phyloP scores from a whole-genome alignment of 441 rosid genomes.

The Pelargonium fulgidum region DNA sequence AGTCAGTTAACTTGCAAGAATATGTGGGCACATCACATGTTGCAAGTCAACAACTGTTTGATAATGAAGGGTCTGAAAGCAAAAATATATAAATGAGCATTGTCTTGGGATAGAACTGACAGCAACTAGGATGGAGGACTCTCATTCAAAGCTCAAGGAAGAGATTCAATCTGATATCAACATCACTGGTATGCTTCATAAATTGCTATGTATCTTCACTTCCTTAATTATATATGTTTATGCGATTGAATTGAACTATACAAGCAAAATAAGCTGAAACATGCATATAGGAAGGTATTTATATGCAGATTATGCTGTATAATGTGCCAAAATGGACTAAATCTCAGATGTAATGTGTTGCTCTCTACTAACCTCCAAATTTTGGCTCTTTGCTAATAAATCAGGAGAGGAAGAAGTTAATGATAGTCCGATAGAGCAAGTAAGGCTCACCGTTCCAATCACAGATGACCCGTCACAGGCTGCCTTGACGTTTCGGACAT shows the following conservation, averaged over 20 bases:
- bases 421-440: conserved; percentile 75
- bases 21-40: neutral
- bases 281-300: neutral
- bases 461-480: conserved; percentile 58
- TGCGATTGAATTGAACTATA: neutral
- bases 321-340: no score
- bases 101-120: neutral
- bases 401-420: conserved; percentile 36
- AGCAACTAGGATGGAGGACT: neutral
- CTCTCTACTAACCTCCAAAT: no score
- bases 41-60: neutral
- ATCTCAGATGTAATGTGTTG: no score
- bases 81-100: neutral
- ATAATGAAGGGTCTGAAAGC: neutral
- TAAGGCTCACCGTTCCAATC: conserved; percentile 67
- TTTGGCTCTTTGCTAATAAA: no score
- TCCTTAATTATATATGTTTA: neutral
- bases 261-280: neutral
- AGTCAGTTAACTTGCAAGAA: neutral
- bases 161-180: neutral
- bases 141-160: neutral
- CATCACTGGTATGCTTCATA: neutral
- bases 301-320: neutral
- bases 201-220: neutral
- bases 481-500: conserved; percentile 60